These are phyloP conservation scores for Grammothele lineata DNA, from an alignment of 768 basidiomycete genomes.

Conservation along the genomic window DNA sequence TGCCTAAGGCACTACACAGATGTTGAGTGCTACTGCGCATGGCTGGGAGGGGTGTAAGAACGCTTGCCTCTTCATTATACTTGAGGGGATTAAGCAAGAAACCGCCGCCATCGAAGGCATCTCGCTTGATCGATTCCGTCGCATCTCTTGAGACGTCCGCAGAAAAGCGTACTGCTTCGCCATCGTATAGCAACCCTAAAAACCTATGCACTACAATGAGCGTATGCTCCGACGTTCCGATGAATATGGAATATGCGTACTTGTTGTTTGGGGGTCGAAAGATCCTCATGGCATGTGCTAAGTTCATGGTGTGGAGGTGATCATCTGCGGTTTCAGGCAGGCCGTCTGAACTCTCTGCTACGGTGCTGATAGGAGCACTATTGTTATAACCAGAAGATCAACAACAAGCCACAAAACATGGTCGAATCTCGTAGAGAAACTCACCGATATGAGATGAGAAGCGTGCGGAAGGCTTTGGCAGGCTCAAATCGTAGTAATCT, in stretches of 20 bases:
- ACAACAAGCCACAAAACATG: too few species aligned
- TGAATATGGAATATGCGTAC: too few species aligned
- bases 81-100: slow-evolving; percentile 53
- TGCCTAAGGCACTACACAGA: slow-evolving; percentile 45
- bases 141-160: background rate
- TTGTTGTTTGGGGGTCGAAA: slow-evolving; percentile 35
- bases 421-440: too few species aligned
- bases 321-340: too few species aligned
- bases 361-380: slow-evolving; percentile 13
- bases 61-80: slow-evolving; percentile 54
- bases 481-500: slow-evolving; percentile 72
- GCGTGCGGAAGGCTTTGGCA: slow-evolving; percentile 69
- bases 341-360: slow-evolving; percentile 6
- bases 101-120: slow-evolving; percentile 23
- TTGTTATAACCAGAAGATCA: too few species aligned
- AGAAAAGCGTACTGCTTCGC: slow-evolving; percentile 42
- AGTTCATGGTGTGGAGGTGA: slow-evolving; percentile 33
- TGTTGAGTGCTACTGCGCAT: too few species aligned
- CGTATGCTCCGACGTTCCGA: too few species aligned
- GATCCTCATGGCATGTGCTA: slow-evolving; percentile 56
- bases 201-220: too few species aligned
- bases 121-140: too few species aligned
- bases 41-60: too few species aligned
- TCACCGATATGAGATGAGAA: slow-evolving; percentile 74
- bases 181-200: slow-evolving; percentile 39